Evolutionary conservation across 148 eudicot species (phyloP), one percentile per base, ranked within the genome.

Genomic region (Simmondsia chinensis): DNA sequence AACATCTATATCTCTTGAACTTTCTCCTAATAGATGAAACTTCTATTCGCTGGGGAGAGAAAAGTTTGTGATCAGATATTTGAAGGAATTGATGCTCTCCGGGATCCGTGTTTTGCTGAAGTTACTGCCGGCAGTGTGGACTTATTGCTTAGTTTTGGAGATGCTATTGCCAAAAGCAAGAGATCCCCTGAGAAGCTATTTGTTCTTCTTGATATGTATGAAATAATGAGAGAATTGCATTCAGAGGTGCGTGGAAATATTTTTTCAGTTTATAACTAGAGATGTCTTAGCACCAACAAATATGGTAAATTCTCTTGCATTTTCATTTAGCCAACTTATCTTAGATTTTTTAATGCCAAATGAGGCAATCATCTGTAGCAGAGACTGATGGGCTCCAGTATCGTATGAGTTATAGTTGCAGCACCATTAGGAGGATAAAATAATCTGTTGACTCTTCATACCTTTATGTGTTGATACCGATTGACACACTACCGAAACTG

Each of bases 141-240:
- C 9, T 61, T 93, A 53, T 71, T 93, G 28, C 96, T 93, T 57
- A 93, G 99, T 72, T 93, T 93, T 56, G 99, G 99, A 46, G 94
- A 85, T 69, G 99, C 91, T 39, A 82, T 86, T 64, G 93, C 96
- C 44, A 93, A 77, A 61, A 93, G 96, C 80, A 93, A 85, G 68
- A 83, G 99, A 65, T 93, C 99, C 36, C 96, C 99, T 15, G 99
- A 91, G 60, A 91, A 91, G 75, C 75, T 91, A 20, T 80, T 91
- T 69, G 96, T 83, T 56, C 79, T 91, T 45, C 74, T 91, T 44
- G 99, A 91, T 65, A 91, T 91, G 99, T 91, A 91, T 76, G 96
- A 82, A 77, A 86, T 86, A 48, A 91, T 91, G 99, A 72, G 94
- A 20, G 99, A 91, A 56, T 73, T 91, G 66, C 96, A 86, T 45